A percentile compares a stretch with the other conserved stretches of the same genome.
Conservation (phyloP, 129 eudicot species). For the Ambrosia artemisiifolia region DNA sequence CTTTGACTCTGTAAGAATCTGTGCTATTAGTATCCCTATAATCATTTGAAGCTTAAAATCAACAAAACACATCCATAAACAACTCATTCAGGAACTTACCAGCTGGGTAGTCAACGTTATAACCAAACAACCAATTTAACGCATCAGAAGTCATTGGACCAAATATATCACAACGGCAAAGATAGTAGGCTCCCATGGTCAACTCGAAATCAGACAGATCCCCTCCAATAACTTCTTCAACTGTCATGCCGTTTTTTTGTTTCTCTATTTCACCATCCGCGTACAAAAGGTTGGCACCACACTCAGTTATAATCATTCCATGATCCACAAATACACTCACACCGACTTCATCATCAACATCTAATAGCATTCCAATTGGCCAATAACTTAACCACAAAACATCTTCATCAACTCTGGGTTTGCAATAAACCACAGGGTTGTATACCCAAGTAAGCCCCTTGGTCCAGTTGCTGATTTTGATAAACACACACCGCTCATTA, state of each 20-base stretch:
- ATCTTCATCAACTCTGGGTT: background rate
- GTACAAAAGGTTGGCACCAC: background rate
- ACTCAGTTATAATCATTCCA: background rate
- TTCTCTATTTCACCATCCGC: background rate
- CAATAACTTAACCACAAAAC: too few relatives aligned
- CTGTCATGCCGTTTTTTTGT: background rate
- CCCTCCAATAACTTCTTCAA: background rate
- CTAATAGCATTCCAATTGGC: background rate
- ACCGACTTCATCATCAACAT: slow-evolving; percentile 2
- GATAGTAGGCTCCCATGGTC: background rate
- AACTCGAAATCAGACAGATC: background rate
- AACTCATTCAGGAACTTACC: background rate
- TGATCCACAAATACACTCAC: background rate
- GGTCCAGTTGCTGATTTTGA: background rate
- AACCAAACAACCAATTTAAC: background rate
- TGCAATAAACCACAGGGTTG: background rate
- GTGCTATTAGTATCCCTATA: background rate
- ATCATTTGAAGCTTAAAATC: background rate
- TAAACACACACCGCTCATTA: background rate
- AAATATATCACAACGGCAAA: slow-evolving; percentile 1
- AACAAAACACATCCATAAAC: background rate
- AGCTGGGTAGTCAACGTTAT: background rate
- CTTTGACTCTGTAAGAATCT: background rate
- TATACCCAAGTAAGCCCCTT: slow-evolving; percentile 13
- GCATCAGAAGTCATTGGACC: background rate